Conservation (phyloP, 768 basidiomycete genomes). For the Hygrophoropsis aurantiaca region DNA sequence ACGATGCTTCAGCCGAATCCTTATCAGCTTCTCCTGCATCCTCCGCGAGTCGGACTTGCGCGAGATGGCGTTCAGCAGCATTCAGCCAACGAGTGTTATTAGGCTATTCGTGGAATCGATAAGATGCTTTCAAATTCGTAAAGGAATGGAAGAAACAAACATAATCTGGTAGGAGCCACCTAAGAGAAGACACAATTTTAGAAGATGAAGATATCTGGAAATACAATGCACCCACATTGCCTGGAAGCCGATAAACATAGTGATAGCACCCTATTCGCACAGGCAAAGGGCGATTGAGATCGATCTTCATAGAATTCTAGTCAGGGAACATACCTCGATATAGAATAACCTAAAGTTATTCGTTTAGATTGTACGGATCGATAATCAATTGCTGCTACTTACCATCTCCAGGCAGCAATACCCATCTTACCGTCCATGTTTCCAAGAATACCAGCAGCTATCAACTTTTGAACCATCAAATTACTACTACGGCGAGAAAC, state of each 20-base stretch:
- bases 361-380: not conserved
- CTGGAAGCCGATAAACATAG: constrained; percentile 55
- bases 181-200: constrained; percentile 25
- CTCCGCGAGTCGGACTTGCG: constrained; percentile 65
- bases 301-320: not conserved
- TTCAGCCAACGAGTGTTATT: constrained; percentile 63
- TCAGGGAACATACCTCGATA: constrained; percentile 47
- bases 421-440: constrained; percentile 68
- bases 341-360: constrained; percentile 57
- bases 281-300: too few species aligned
- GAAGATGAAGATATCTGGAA: not conserved
- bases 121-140: not conserved
- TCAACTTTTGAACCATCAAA: constrained; percentile 39
- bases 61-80: constrained; percentile 50
- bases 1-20: constrained; percentile 61
- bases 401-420: constrained; percentile 71
- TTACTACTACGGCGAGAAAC: not conserved
- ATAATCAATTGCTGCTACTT: not conserved
- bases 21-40: constrained; percentile 68
- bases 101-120: constrained; percentile 41
- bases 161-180: constrained; percentile 61
- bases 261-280: constrained; percentile 57
- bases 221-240: constrained; percentile 40
- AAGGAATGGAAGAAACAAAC: constrained; percentile 32
- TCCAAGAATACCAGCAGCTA: constrained; percentile 71